Evolutionary conservation across 163 green algal genomes (phyloP).

Genomic region (Coccomyxa subellipsoidea): DNA sequence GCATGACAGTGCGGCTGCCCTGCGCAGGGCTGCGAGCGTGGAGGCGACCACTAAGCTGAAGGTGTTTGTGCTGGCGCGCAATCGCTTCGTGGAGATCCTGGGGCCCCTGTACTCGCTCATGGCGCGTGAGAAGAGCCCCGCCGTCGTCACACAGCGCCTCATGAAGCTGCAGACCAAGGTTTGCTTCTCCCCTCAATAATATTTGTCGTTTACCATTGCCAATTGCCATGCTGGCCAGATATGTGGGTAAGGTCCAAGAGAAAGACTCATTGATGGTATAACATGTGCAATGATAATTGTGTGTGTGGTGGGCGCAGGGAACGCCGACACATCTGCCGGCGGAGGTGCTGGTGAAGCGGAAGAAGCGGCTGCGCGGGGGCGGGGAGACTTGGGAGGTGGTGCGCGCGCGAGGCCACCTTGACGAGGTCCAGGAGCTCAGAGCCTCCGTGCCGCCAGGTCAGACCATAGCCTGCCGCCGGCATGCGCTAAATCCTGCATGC

Average conservation of each 20-base stretch:
- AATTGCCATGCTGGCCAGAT: no score
- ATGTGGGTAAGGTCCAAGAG: no score
- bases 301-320: constrained; percentile 20
- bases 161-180: constrained; percentile 51
- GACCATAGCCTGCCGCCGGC: no score
- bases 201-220: no score
- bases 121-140: constrained; percentile 79
- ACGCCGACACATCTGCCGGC: constrained; percentile 52
- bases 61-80: constrained; percentile 71
- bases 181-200: not conserved
- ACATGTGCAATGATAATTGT: no score
- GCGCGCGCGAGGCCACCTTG: constrained; percentile 75
- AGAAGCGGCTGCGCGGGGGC: constrained; percentile 54
- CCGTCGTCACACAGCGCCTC: constrained; percentile 61
- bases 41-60: constrained; percentile 72
- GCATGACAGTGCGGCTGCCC: no score
- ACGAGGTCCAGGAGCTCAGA: constrained; percentile 84
- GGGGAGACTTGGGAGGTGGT: constrained; percentile 81
- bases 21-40: constrained; percentile 54
- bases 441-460: not conserved
- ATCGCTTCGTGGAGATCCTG: constrained; percentile 85
- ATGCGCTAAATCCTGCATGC: no score
- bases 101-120: constrained; percentile 87
- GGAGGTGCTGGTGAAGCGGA: constrained; percentile 74
- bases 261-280: no score